Conservation (phyloP, 2,329 filamentous ascomycete species). For the Diplodia intermedia region DNA sequence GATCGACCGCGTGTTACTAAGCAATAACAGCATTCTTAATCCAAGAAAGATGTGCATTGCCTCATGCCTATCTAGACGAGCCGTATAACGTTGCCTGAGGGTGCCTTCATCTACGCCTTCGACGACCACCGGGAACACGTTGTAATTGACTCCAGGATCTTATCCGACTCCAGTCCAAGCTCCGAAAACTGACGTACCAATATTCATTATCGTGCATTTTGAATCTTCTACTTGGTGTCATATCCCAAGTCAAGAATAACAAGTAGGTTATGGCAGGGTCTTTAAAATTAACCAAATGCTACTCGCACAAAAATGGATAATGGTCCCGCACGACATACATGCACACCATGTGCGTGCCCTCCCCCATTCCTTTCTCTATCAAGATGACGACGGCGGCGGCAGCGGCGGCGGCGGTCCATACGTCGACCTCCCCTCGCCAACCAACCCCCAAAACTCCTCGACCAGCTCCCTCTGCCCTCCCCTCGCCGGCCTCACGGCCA, state of each 20-base stretch:
- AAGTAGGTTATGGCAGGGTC: too few relatives aligned
- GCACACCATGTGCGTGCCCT: too few relatives aligned
- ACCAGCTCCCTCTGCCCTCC: slow-evolving; percentile 7
- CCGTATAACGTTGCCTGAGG: too few relatives aligned
- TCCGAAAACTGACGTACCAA: background rate
- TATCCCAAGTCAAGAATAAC: too few relatives aligned
- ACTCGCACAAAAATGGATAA: too few relatives aligned
- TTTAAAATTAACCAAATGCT: too few relatives aligned
- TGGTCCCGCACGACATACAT: too few relatives aligned
- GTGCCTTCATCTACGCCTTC: background rate
- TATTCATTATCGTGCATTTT: background rate
- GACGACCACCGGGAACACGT: background rate
- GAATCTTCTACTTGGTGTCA: too few relatives aligned
- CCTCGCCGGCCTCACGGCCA: slow-evolving; percentile 1
- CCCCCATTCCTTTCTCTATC: too few relatives aligned
- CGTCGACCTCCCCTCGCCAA: slow-evolving; percentile 1
- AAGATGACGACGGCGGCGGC: too few relatives aligned
- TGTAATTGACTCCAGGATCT: background rate
- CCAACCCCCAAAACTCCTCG: slow-evolving; percentile 13
- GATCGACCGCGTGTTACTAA: background rate
- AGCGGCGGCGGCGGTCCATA: slow-evolving; percentile 2
- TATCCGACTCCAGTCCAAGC: background rate
- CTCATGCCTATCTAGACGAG: background rate
- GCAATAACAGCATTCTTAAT: background rate
- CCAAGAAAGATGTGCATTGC: background rate